A percentile compares a stretch with the other conserved stretches of the same genome.
Conservation (phyloP, 192 early-diverging fungal species). For the Phlyctochytrium planicorne region DNA sequence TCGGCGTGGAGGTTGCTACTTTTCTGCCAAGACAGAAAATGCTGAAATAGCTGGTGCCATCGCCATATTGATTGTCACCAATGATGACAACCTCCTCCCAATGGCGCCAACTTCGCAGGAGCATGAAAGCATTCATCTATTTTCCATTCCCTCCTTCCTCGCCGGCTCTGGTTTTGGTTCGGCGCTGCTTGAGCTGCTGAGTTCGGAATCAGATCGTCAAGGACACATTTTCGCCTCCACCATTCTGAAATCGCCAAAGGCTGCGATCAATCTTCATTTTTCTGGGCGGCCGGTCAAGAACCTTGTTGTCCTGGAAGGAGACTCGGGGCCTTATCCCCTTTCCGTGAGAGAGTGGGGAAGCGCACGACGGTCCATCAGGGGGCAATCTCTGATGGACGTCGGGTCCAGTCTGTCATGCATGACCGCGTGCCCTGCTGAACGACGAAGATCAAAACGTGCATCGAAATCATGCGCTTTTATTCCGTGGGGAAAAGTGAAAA, state of each 20-base stretch:
- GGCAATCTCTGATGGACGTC: background rate
- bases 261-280: background rate
- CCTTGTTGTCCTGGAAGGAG: background rate
- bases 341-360: too few species aligned
- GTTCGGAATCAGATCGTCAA: background rate
- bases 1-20: slow-evolving; percentile 41
- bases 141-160: background rate
- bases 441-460: too few species aligned
- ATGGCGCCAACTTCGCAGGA: slow-evolving; percentile 19
- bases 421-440: background rate
- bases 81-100: slow-evolving; percentile 21
- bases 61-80: slow-evolving; percentile 36
- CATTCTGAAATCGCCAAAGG: background rate
- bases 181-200: background rate
- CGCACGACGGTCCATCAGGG: background rate
- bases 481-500: too few species aligned
- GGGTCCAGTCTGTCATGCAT: background rate
- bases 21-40: slow-evolving; percentile 34
- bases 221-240: background rate
- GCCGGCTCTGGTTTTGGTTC: background rate
- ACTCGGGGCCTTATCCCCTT: background rate
- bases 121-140: background rate
- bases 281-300: background rate
- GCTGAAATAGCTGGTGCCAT: slow-evolving; percentile 39
- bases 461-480: background rate